These are phyloP conservation scores for Chlorella sp. DNA, from an alignment of 139 green algal species.

Conservation along the genomic window DNA sequence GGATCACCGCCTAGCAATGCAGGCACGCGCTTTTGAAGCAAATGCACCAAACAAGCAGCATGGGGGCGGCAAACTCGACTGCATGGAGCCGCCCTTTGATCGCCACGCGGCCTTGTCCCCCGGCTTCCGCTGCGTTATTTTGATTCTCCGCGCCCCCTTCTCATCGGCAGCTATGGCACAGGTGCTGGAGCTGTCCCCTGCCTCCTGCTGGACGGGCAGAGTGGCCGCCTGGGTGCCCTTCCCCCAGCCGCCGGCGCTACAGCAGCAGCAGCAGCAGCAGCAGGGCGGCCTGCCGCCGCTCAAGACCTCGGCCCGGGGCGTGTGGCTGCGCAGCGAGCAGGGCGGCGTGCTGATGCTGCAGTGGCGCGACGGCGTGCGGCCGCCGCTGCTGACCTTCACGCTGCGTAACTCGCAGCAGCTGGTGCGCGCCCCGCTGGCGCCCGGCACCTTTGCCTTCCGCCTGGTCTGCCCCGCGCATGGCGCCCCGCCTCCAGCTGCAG, in stretches of 20 bases:
- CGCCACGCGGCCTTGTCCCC: too few relatives aligned
- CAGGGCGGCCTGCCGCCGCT: slow-evolving; percentile 11
- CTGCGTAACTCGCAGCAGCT: slow-evolving; percentile 8
- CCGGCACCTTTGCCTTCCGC: neutral
- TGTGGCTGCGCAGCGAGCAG: slow-evolving; percentile 22
- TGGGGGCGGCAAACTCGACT: too few relatives aligned
- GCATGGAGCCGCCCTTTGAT: too few relatives aligned
- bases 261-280: neutral
- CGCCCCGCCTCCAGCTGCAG: neutral
- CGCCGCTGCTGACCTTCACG: slow-evolving; percentile 21
- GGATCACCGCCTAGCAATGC: too few relatives aligned
- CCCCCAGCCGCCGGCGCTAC: neutral
- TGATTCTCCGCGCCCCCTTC: neutral
- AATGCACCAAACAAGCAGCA: too few relatives aligned
- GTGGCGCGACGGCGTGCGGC: neutral
- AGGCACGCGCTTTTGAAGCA: too few relatives aligned
- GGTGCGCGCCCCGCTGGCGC: slow-evolving; percentile 2
- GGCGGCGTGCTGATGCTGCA: slow-evolving; percentile 14
- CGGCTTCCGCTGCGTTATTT: too few relatives aligned
- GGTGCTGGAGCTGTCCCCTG: neutral
- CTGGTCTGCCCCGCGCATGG: slow-evolving; percentile 16
- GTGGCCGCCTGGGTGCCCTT: slow-evolving; percentile 28
- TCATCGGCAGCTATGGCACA: neutral
- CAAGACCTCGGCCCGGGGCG: neutral
- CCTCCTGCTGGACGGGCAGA: neutral